Evolutionary conservation across 2,329 filamentous ascomycete species (phyloP).

Genomic region (Arthroderma sp.): DNA sequence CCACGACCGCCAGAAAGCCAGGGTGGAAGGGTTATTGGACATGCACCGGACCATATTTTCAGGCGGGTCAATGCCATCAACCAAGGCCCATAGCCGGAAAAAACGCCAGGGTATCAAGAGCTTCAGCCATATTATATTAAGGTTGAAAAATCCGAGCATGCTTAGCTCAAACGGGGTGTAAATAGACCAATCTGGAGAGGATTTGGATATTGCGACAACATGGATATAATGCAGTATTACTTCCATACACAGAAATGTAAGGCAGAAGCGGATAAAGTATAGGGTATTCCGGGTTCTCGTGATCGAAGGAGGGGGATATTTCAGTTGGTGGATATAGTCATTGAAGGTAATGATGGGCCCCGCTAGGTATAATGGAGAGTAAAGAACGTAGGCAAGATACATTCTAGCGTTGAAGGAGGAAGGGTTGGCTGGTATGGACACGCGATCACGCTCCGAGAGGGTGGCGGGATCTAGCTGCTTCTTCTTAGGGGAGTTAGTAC

Average conservation of each 20-base stretch:
- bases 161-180: conserved; percentile 81
- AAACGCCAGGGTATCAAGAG: conserved; percentile 94
- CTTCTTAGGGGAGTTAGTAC: conserved; percentile 57
- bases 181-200: conserved; percentile 61
- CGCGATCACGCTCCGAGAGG: conserved; percentile 77
- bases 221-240: conserved; percentile 84
- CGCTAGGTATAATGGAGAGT: conserved; percentile 82
- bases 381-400: conserved; percentile 79
- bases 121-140: conserved; percentile 96
- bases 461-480: conserved; percentile 88
- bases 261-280: conserved; percentile 69
- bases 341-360: conserved; percentile 96
- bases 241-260: conserved; percentile 80
- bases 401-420: conserved; percentile 66
- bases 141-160: conserved; percentile 87
- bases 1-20: conserved; percentile 93
- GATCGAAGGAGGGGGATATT: conserved; percentile 59
- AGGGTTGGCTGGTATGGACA: conserved; percentile 58
- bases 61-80: conserved; percentile 84
- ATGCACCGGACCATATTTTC: conserved; percentile 98
- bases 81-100: conserved; percentile 88
- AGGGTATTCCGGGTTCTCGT: conserved; percentile 56
- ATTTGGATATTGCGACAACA: conserved; percentile 79
- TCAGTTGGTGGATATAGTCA: conserved; percentile 81
- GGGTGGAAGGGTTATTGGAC: conserved; percentile 81